These are phyloP conservation scores for Pseudomassariella vexata DNA, from an alignment of 2,329 filamentous ascomycete genomes.

Conservation along the genomic window DNA sequence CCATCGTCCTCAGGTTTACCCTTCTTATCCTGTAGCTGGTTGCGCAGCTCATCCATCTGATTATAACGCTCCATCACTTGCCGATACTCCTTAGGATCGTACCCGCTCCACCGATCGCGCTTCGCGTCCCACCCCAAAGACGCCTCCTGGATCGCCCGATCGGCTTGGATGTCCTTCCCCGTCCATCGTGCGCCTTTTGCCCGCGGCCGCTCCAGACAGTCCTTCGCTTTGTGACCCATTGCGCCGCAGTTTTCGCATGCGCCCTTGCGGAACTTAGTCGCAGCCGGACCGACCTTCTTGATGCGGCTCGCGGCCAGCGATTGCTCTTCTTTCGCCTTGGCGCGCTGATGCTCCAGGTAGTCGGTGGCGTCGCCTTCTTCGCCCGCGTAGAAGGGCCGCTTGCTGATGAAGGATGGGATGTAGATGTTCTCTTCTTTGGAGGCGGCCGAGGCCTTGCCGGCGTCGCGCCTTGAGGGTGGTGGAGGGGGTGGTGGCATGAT, in stretches of 20 bases:
- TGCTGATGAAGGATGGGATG: slow-evolving; percentile 96
- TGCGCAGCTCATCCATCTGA: slow-evolving; percentile 71
- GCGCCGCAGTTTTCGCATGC: slow-evolving; percentile 98
- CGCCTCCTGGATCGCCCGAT: slow-evolving; percentile 81
- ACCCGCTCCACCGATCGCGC: slow-evolving; percentile 97
- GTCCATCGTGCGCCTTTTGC: slow-evolving; percentile 90
- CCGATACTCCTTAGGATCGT: slow-evolving; percentile 80
- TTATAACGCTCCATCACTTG: slow-evolving; percentile 87
- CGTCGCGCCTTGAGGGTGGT: slow-evolving; percentile 26
- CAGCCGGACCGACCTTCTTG: slow-evolving; percentile 75
- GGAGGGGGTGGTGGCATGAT: slow-evolving; percentile 36
- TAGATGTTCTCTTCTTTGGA: slow-evolving; percentile 95
- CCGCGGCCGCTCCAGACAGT: slow-evolving; percentile 82
- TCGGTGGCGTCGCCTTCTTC: slow-evolving; percentile 72
- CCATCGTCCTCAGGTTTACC: slow-evolving; percentile 44
- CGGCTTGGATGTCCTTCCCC: slow-evolving; percentile 87
- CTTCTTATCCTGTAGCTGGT: slow-evolving; percentile 36
- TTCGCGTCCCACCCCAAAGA: slow-evolving; percentile 95
- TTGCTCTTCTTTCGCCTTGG: slow-evolving; percentile 65
- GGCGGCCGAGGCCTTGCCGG: slow-evolving; percentile 29
- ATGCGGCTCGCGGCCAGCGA: slow-evolving; percentile 93
- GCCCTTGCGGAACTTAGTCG: slow-evolving; percentile 96
- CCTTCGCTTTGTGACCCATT: slow-evolving; percentile 93
- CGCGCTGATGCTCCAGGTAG: slow-evolving; percentile 92
- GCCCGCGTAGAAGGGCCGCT: slow-evolving; percentile 91